Conservation (phyloP, 805 yeast species). For the Saccharomycopsis lassenensis region DNA sequence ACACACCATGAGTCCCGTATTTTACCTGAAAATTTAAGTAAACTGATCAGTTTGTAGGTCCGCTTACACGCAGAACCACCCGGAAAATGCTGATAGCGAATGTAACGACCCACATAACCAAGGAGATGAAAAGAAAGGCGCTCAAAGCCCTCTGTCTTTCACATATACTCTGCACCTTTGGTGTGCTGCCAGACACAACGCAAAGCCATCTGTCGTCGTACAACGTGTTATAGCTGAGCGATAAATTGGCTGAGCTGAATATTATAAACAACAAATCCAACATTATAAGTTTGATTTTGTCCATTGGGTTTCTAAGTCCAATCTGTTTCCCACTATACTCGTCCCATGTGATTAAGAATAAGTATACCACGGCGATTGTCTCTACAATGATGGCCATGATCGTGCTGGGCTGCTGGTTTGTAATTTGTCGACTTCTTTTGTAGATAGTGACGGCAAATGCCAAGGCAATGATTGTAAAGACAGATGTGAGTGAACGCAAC, state of each 20-base stretch:
- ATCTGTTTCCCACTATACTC: conserved; percentile 88
- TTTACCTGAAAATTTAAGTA: too few relatives aligned
- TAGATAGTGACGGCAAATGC: conserved; percentile 59
- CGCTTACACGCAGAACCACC: conserved; percentile 61
- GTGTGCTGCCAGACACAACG: conserved; percentile 20
- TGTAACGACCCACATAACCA: conserved; percentile 76
- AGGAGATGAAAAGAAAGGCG: conserved; percentile 62
- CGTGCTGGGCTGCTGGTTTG: conserved; percentile 70
- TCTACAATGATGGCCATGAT: conserved; percentile 88
- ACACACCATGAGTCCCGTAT: too few relatives aligned
- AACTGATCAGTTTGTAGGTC: too few relatives aligned
- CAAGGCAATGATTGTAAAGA: conserved; percentile 56
- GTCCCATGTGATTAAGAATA: conserved; percentile 75
- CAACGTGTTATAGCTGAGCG: conserved; percentile 75
- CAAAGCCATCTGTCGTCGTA: conserved; percentile 82
- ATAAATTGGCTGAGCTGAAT: conserved; percentile 76
- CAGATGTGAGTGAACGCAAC: conserved; percentile 48
- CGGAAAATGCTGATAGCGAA: conserved; percentile 76
- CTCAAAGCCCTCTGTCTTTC: conserved; percentile 68
- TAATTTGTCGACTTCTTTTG: conserved; percentile 17
- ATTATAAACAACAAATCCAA: conserved; percentile 81
- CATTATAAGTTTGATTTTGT: conserved; percentile 70
- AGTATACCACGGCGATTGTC: conserved; percentile 63
- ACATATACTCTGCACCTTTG: conserved; percentile 46
- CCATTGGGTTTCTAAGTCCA: conserved; percentile 77